Evolutionary conservation across 208 protist species (phyloP).

Genomic region (Leishmania braziliensis): DNA sequence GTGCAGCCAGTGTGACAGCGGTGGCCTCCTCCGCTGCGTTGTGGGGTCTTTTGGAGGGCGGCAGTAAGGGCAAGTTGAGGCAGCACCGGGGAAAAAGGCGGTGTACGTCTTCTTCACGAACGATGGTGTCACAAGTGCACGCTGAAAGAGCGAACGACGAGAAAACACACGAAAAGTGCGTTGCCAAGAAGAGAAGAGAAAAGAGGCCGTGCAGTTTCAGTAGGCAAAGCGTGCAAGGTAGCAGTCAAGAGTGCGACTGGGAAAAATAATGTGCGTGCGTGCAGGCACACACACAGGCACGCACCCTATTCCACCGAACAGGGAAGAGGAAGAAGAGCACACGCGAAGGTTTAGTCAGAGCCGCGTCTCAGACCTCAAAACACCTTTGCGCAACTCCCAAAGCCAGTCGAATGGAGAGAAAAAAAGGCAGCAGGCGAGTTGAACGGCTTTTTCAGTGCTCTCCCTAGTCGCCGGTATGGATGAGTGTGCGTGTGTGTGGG

Average conservation of each 20-base stretch:
- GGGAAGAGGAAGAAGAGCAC: not conserved
- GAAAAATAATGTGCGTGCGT: not conserved
- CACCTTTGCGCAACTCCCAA: not conserved
- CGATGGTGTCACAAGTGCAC: not conserved
- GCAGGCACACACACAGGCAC: not conserved
- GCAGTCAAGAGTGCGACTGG: not conserved
- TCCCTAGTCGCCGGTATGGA: not conserved
- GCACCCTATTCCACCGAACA: not conserved
- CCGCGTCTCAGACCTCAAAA: not conserved
- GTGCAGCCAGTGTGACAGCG: not conserved
- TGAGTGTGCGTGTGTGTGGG: no score
- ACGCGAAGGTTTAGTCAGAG: not conserved
- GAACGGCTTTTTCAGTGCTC: not conserved
- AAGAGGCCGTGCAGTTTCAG: not conserved
- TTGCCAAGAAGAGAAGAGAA: not conserved
- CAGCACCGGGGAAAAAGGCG: not conserved
- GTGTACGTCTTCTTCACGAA: not conserved
- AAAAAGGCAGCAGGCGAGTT: not conserved
- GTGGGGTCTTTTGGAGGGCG: not conserved
- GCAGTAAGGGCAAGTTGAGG: not conserved
- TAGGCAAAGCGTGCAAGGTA: not conserved
- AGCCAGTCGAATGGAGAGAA: not conserved
- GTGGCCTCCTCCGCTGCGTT: not conserved
- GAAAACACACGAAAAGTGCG: not conserved
- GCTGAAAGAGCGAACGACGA: not conserved